These are phyloP conservation scores for Cercophora samala DNA, from an alignment of 495 filamentous ascomycete genomes.

Conservation along the genomic window DNA sequence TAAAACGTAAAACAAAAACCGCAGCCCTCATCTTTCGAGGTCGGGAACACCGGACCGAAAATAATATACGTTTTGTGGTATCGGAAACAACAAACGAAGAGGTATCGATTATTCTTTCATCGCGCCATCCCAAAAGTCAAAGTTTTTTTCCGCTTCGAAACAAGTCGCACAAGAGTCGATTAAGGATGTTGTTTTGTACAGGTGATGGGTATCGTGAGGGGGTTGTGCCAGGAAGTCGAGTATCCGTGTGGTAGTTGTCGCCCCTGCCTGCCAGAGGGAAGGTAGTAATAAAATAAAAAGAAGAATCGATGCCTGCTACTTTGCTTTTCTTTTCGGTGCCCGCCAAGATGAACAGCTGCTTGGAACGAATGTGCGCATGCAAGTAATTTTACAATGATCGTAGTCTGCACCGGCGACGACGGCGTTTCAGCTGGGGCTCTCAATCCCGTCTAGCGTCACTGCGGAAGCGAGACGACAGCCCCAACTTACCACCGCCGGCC, in stretches of 20 bases:
- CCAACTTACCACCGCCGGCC: constrained; percentile 50
- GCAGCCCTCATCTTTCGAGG: constrained; percentile 35
- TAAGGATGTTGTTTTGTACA: constrained; percentile 36
- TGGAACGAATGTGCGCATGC: constrained; percentile 26
- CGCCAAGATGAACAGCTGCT: constrained; percentile 41
- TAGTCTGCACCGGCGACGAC: constrained; percentile 34
- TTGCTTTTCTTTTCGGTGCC: constrained; percentile 31
- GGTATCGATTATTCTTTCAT: constrained; percentile 40
- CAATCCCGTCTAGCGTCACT: constrained; percentile 27
- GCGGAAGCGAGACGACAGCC: constrained; percentile 33
- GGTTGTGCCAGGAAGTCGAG: constrained; percentile 27
- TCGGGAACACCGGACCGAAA: constrained; percentile 31
- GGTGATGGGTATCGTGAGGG: constrained; percentile 23
- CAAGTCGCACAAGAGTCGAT: constrained; percentile 33
- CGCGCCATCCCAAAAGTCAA: constrained; percentile 37
- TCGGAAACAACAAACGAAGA: constrained; percentile 27
- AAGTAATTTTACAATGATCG: constrained; percentile 26
- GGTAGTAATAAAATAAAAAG: constrained; percentile 24
- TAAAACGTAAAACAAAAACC: constrained; percentile 17
- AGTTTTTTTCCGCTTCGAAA: constrained; percentile 31
- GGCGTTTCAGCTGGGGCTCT: constrained; percentile 22
- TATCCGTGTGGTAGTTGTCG: constrained; percentile 12
- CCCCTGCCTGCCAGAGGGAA: constrained; percentile 30
- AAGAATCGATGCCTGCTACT: constrained; percentile 38
- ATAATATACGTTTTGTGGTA: constrained; percentile 20